Base-by-base conservation (phyloP, 257 asterid species). In the Parsonsia alboflavescens region DNA sequence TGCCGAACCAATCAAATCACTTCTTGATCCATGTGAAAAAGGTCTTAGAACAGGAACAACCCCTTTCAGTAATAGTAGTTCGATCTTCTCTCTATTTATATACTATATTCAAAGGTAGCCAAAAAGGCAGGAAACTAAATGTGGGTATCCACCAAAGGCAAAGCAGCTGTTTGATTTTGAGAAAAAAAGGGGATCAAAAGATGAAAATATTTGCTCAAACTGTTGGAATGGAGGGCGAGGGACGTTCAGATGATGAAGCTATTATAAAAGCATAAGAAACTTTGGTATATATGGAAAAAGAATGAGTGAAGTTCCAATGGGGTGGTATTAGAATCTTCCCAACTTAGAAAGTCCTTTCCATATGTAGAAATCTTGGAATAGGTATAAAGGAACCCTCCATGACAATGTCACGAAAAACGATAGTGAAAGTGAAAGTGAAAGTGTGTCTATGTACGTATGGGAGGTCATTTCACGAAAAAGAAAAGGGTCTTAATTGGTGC, bases 351-450 rank as follows among this genome's bases (percentile, higher is more conserved):
- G 24, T 13, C 12, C 16, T 68, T 57, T 19, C 78, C 46, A 39
- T 19, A 48, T 75, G 4, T 68, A 28, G 70, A 36, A 46, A 50
- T n/a, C 7, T 16, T 63, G 16, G 10, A 13, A 50, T 48, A 26
- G 79, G 73, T 24, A 70, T 78, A 73, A 78, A 73, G 75, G 65
- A 52, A 68, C 39, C 1, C 69, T 78, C 70, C 78, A 48, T 45
- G 49, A 74, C 69, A 74, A 42, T 22, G 70, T 76, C 78, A 61
- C 66, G 22, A 77, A 68, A 52, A 26, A 78, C 44, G 67, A 44
- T 28, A 49, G 16, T 74, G 67, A 52, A 48, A 21, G 68, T 73
- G 76, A 33, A 33, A 33, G 39, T 33, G 39, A 1, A 33, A 1
- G 39, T 33, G 39, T 33, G n/a, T n/a, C n/a, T n/a, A n/a, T n/a